Evolutionary conservation across 371 early-diverging fungal species (phyloP).

Genomic region (Paraphysoderma sedebokerense): DNA sequence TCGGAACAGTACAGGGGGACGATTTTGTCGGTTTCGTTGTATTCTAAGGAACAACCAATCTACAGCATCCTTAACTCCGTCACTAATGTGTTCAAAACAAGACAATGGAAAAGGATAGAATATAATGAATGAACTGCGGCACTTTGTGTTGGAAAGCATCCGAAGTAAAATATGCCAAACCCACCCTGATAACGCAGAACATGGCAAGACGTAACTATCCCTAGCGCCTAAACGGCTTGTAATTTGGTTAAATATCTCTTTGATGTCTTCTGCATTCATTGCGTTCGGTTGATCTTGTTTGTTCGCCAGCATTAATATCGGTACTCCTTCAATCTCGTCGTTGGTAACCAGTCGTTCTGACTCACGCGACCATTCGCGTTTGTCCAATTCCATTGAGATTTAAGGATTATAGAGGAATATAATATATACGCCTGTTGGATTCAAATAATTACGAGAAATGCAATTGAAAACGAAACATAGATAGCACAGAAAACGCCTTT

Average conservation of each 20-base stretch:
- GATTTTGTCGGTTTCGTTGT: slow-evolving; percentile 52
- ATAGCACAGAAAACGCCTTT: too few species aligned
- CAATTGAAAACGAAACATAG: too few species aligned
- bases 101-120: too few species aligned
- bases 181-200: slow-evolving; percentile 13
- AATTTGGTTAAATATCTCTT: slow-evolving; percentile 78
- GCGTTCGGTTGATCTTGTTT: slow-evolving; percentile 73
- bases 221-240: slow-evolving; percentile 51
- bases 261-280: slow-evolving; percentile 60
- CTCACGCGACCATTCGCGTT: background rate
- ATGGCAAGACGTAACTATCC: slow-evolving; percentile 22
- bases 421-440: too few species aligned
- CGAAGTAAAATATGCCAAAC: too few species aligned
- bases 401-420: too few species aligned
- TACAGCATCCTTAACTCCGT: slow-evolving; percentile 65
- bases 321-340: slow-evolving; percentile 66
- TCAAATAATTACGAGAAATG: too few species aligned
- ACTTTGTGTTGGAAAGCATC: too few species aligned
- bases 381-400: too few species aligned
- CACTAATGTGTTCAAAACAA: too few species aligned
- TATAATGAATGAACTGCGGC: too few species aligned
- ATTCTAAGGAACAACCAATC: slow-evolving; percentile 68
- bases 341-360: slow-evolving; percentile 52
- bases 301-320: slow-evolving; percentile 83
- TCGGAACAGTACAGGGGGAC: slow-evolving; percentile 77